Percentiles rank a stretch among this genome's conserved stretches.
phyloP scores from a whole-genome alignment of 306 rosid genomes.

The Inga leiocalycina region DNA sequence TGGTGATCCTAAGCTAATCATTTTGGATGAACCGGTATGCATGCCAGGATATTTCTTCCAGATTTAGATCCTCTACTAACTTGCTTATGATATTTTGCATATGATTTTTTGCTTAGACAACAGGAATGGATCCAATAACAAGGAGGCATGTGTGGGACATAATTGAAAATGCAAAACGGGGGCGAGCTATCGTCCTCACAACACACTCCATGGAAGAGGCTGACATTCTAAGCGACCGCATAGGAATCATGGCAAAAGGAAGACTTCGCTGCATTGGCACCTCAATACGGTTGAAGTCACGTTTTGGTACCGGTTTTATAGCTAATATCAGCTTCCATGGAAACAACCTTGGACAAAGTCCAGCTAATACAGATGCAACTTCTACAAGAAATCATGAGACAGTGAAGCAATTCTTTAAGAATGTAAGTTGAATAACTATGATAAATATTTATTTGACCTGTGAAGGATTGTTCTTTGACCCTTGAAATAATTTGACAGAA shows the following conservation, averaged over 20 bases:
- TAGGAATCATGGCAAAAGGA: conserved; percentile 96
- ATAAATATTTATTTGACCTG: conserved; percentile 4
- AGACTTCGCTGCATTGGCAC: conserved; percentile 89
- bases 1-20: conserved; percentile 81
- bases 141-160: conserved; percentile 97
- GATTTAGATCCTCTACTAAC: conserved; percentile 18
- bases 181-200: conserved; percentile 81
- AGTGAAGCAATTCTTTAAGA: conserved; percentile 76
- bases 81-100: conserved; percentile 30
- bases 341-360: conserved; percentile 43
- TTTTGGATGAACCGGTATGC: conserved; percentile 88
- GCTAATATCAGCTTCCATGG: conserved; percentile 64
- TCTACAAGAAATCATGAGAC: conserved; percentile 48
- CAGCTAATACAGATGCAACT: conserved; percentile 43
- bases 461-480: conserved; percentile 36
- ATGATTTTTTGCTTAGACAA: conserved; percentile 54
- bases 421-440: conserved; percentile 52
- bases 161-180: conserved; percentile 78
- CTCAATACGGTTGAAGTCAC: conserved; percentile 79
- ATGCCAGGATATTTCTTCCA: conserved; percentile 18
- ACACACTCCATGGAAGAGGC: conserved; percentile 99
- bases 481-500: conserved; percentile 47
- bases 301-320: conserved; percentile 81
- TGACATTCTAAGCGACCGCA: conserved; percentile 82
- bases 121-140: conserved; percentile 96